Base-by-base conservation (phyloP, 768 basidiomycete genomes). In the Gloeophyllum trabeum region DNA sequence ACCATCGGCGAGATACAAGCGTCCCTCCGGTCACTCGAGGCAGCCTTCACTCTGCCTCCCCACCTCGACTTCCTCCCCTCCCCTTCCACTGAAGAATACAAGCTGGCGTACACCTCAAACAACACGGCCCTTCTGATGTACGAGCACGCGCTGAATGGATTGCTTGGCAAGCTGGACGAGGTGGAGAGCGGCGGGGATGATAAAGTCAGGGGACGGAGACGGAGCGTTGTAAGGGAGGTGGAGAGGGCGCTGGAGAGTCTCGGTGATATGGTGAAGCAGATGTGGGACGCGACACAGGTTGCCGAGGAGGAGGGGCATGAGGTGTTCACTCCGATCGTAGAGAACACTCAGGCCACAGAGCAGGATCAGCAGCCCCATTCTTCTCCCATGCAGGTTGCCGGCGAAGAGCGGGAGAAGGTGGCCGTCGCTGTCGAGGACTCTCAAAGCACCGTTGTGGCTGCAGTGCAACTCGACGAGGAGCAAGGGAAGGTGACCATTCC, bases 161-260 rank as follows among this genome's bases (percentile, higher is more conserved):
- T 37, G 10, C 36, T 37, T 19, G 20, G 10, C 7, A 7, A 19
- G 20, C 20, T 37, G 7, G 36, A 37, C 20, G 36, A 7, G 36
- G 36, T 37, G 36, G 36, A 37, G 36, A 37, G 36, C 20, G 12
- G 20, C 20, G 36, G 36, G 7, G 36, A 37, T 21, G 36, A 37
- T 6, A 19, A 19, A 10, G 36, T 37, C 7, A 37, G 36, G 36
- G 20, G 36, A 19, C 10, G 7, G 10, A 37, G 36, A 19, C 7
- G 20, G 36, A 19, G 20, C 7, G 36, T 21, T 10, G 36, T 37
- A 13, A 21, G 7, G 10, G 20, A 10, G 10, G 36, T 37, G 10
- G 36, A 37, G 36, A 10, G 20, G 7, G 36, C 10, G 12, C 12
- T 37, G 12, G 36, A 37, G 36, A 37, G 36, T 10, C 10, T 37